These are phyloP conservation scores for Hordeum pubiflorum DNA, from an alignment of 202 grass and related monocot species.

Conservation along the genomic window DNA sequence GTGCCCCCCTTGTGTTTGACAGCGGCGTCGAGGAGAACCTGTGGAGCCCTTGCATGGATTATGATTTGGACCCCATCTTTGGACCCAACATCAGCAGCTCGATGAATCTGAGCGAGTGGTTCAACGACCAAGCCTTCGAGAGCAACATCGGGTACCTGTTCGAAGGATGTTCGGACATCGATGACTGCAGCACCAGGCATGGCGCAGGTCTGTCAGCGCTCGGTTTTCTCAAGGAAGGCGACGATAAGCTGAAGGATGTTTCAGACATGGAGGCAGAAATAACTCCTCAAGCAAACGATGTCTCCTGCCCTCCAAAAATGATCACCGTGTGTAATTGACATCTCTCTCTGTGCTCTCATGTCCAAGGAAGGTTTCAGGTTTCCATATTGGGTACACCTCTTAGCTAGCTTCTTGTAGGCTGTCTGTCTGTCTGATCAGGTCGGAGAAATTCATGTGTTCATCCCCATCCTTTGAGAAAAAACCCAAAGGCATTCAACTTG, in stretches of 20 bases:
- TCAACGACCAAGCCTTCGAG: slow-evolving; percentile 46
- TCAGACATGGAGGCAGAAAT: slow-evolving; percentile 23
- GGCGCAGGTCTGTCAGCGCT: slow-evolving; percentile 4
- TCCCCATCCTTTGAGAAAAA: slow-evolving; percentile 4
- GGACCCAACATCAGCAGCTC: slow-evolving; percentile 12
- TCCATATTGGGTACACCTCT: slow-evolving; percentile 23
- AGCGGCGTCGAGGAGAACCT: slow-evolving; percentile 27
- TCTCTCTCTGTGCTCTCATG: background rate
- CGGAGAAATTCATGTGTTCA: background rate
- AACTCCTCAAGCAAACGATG: slow-evolving; percentile 15
- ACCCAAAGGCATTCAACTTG: slow-evolving; percentile 20
- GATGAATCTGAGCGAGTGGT: slow-evolving; percentile 40
- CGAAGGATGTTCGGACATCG: slow-evolving; percentile 29
- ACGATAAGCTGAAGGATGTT: slow-evolving; percentile 34
- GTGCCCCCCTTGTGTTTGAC: slow-evolving; percentile 1
- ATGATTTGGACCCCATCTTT: slow-evolving; percentile 41
- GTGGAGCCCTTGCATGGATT: slow-evolving; percentile 55
- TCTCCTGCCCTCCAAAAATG: slow-evolving; percentile 27
- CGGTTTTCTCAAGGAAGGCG: slow-evolving; percentile 13
- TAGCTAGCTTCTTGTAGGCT: slow-evolving; percentile 22
- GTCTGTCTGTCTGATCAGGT: slow-evolving; percentile 17
- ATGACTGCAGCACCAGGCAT: slow-evolving; percentile 29
- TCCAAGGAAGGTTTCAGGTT: slow-evolving; percentile 25
- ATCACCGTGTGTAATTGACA: slow-evolving; percentile 43
- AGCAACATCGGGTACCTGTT: slow-evolving; percentile 46